A percentile compares a stretch with the other conserved stretches of the same genome.
Evolutionary conservation across 306 rosid species (phyloP).

Genomic region (Corylus americana): DNA sequence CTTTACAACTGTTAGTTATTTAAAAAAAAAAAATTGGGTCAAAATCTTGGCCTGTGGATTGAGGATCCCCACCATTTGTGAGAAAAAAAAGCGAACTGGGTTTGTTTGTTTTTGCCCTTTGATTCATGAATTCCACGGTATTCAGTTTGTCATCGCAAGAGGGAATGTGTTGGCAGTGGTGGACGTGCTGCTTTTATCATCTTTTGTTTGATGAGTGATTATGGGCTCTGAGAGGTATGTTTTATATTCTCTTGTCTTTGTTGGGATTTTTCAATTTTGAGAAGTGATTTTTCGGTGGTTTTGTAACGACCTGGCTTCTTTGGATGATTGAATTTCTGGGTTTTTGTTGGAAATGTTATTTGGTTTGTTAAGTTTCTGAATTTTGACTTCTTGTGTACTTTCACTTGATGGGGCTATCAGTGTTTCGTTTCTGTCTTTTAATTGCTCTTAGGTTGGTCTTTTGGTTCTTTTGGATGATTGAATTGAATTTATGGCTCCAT

Average conservation of each 20-base stretch:
- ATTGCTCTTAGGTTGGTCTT: background rate
- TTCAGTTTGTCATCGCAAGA: constrained; percentile 40
- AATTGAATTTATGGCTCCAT: constrained; percentile 11
- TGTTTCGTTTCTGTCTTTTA: background rate
- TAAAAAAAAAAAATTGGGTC: background rate
- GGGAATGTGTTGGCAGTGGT: constrained; percentile 40
- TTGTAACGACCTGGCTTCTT: background rate
- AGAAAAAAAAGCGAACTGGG: constrained; percentile 40
- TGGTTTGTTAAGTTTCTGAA: constrained; percentile 18
- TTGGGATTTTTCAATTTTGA: background rate
- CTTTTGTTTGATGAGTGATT: constrained; percentile 48
- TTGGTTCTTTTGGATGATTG: constrained; percentile 17
- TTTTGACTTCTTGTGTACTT: constrained; percentile 17
- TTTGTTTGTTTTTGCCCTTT: constrained; percentile 34
- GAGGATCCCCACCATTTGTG: constrained; percentile 56
- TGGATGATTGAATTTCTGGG: constrained; percentile 28
- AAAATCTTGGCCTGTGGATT: constrained; percentile 43
- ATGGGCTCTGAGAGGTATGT: constrained; percentile 48
- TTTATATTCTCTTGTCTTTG: background rate
- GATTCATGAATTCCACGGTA: constrained; percentile 43
- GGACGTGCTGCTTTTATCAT: constrained; percentile 55
- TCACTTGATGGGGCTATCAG: background rate
- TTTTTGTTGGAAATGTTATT: constrained; percentile 6
- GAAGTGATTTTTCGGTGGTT: constrained; percentile 3
- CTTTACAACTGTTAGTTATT: background rate